These are phyloP conservation scores for Mucor piriformis DNA, from an alignment of 371 early-diverging fungal genomes.

Conservation along the genomic window DNA sequence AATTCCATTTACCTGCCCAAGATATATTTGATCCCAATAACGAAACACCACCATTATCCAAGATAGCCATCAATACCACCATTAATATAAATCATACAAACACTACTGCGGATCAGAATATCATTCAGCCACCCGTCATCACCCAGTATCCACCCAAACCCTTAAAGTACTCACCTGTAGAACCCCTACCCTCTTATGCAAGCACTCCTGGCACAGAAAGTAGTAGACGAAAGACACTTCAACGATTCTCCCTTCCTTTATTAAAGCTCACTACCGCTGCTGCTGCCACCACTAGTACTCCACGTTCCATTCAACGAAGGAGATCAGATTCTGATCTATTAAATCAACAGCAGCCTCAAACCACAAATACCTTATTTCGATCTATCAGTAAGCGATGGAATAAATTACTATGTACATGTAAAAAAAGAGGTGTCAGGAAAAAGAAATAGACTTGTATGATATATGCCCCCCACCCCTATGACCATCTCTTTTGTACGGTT, in stretches of 20 bases:
- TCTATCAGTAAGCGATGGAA: constrained; percentile 18
- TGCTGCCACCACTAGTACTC: neutral
- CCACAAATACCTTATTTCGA: neutral
- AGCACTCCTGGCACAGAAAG: neutral
- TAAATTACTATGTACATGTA: constrained; percentile 14
- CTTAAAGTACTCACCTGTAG: constrained; percentile 32
- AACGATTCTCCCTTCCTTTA: constrained; percentile 24
- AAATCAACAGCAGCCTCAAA: neutral
- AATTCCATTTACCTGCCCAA: constrained; percentile 8
- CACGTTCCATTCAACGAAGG: constrained; percentile 3
- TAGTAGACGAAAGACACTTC: constrained; percentile 10
- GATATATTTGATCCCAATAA: constrained; percentile 10
- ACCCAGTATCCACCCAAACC: constrained; percentile 38
- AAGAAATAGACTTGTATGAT: neutral
- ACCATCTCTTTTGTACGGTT: neutral
- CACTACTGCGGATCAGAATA: neutral
- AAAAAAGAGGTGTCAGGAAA: neutral
- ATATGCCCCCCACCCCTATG: no score
- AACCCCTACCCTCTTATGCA: constrained; percentile 20
- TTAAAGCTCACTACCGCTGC: constrained; percentile 13
- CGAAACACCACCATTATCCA: constrained; percentile 13
- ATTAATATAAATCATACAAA: constrained; percentile 11
- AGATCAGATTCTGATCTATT: constrained; percentile 24
- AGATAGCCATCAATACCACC: constrained; percentile 25
- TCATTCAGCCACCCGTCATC: constrained; percentile 28